Evolutionary conservation across 192 early-diverging fungal species (phyloP).

Genomic region (Backusella sp.): DNA sequence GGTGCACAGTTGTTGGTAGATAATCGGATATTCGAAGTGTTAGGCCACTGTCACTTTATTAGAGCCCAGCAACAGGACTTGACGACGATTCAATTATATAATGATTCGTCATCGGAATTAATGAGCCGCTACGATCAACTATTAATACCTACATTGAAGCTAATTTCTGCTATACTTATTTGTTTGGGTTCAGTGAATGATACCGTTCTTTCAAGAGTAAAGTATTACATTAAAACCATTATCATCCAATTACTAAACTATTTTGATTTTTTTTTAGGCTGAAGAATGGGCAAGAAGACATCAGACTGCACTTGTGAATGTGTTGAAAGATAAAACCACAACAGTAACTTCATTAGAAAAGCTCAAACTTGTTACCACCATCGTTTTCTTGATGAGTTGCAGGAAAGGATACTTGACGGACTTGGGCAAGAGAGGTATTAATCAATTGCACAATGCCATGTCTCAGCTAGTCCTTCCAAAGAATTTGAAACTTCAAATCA

Average conservation of each 20-base stretch:
- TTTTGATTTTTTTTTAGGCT: neutral
- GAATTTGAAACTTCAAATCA: neutral
- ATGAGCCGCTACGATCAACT: slow-evolving; percentile 11
- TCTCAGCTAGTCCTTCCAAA: neutral
- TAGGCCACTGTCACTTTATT: slow-evolving; percentile 11
- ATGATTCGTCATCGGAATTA: slow-evolving; percentile 3
- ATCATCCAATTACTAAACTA: neutral
- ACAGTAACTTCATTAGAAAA: neutral
- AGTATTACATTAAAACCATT: neutral
- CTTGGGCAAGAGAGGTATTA: slow-evolving; percentile 6
- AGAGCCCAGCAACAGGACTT: slow-evolving; percentile 5
- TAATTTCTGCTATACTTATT: slow-evolving; percentile 12
- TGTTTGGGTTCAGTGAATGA: slow-evolving; percentile 4
- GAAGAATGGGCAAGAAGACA: slow-evolving; percentile 16
- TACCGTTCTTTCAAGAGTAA: slow-evolving; percentile 12
- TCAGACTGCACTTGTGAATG: slow-evolving; percentile 5
- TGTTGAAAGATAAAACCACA: neutral
- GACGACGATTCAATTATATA: neutral
- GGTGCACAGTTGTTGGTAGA: slow-evolving; percentile 3
- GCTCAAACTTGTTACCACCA: neutral
- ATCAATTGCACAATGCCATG: neutral
- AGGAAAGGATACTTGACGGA: neutral
- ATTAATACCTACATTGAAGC: slow-evolving; percentile 17
- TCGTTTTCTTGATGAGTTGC: neutral
- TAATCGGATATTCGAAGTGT: slow-evolving; percentile 5